Percentiles rank a stretch among this genome's conserved stretches.
Evolutionary conservation across 2,329 filamentous ascomycete species (phyloP).

Genomic region (Colletotrichum plurivorum): DNA sequence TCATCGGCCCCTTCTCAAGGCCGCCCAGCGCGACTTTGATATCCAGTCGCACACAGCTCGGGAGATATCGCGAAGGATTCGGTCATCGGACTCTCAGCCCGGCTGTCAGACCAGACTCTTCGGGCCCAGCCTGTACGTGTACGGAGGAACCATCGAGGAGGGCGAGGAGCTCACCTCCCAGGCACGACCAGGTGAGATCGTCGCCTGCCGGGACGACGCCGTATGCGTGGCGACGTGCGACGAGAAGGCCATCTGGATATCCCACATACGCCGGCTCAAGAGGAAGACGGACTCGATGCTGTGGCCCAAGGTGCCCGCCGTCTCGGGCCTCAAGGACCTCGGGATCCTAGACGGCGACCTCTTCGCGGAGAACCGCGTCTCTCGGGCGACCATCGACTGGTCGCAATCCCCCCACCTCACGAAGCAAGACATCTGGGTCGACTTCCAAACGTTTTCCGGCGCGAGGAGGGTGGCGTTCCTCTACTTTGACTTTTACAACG

Average conservation of each 20-base stretch:
- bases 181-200: slow-evolving; percentile 45
- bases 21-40: slow-evolving; percentile 54
- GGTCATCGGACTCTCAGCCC: slow-evolving; percentile 58
- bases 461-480: slow-evolving; percentile 51
- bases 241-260: slow-evolving; percentile 57
- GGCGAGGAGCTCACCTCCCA: slow-evolving; percentile 38
- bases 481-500: slow-evolving; percentile 60
- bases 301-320: slow-evolving; percentile 58
- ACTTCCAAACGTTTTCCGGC: slow-evolving; percentile 48
- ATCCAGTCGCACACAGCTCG: slow-evolving; percentile 50
- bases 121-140: slow-evolving; percentile 54
- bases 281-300: slow-evolving; percentile 52
- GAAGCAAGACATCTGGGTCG: slow-evolving; percentile 57
- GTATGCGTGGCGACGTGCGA: slow-evolving; percentile 56
- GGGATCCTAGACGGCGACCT: slow-evolving; percentile 46
- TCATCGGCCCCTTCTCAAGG: slow-evolving; percentile 55
- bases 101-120: slow-evolving; percentile 55
- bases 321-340: slow-evolving; percentile 50
- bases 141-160: slow-evolving; percentile 57
- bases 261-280: slow-evolving; percentile 55
- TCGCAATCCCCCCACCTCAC: slow-evolving; percentile 47
- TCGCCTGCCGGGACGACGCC: slow-evolving; percentile 53
- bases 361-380: slow-evolving; percentile 32
- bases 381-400: slow-evolving; percentile 46
- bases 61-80: slow-evolving; percentile 57